These are phyloP conservation scores for Thalia dealbata DNA, from an alignment of 176 grass and related monocot species.

Conservation along the genomic window DNA sequence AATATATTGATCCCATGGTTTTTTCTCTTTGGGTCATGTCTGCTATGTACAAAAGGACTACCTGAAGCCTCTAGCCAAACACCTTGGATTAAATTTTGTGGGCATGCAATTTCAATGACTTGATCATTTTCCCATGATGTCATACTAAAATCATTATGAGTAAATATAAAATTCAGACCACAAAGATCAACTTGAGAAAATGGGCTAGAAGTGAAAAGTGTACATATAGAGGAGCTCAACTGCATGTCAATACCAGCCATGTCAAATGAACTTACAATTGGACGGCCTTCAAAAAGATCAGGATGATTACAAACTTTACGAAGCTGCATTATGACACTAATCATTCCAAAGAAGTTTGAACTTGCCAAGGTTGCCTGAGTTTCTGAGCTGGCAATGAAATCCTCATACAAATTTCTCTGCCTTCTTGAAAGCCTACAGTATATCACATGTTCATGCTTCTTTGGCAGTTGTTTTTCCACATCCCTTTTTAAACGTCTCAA, in stretches of 20 bases:
- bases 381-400: conserved; percentile 91
- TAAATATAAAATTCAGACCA: conserved; percentile 84
- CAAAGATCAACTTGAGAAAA: conserved; percentile 63
- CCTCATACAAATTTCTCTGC: conserved; percentile 95
- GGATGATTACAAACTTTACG: conserved; percentile 99
- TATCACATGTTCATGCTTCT: conserved; percentile 92
- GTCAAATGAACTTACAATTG: conserved; percentile 98
- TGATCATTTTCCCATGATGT: conserved; percentile 75
- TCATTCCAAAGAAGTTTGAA: conserved; percentile 99
- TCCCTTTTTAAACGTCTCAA: conserved; percentile 89
- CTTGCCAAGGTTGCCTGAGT: conserved; percentile 78
- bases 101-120: conserved; percentile 34
- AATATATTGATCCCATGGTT: conserved; percentile 54
- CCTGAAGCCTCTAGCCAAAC: conserved; percentile 18
- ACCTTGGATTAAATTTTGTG: conserved; percentile 20
- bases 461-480: conserved; percentile 94
- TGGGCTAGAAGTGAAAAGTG: conserved; percentile 39
- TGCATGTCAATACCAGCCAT: conserved; percentile 82
- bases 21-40: conserved; percentile 29
- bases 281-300: conserved; percentile 96
- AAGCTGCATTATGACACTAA: conserved; percentile 99
- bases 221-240: conserved; percentile 66
- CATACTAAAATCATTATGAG: conserved; percentile 74
- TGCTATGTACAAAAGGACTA: conserved; percentile 16
- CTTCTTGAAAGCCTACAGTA: conserved; percentile 91